Conservation (phyloP, 139 green algal species). For the Raphidocelis subcapitata region DNA sequence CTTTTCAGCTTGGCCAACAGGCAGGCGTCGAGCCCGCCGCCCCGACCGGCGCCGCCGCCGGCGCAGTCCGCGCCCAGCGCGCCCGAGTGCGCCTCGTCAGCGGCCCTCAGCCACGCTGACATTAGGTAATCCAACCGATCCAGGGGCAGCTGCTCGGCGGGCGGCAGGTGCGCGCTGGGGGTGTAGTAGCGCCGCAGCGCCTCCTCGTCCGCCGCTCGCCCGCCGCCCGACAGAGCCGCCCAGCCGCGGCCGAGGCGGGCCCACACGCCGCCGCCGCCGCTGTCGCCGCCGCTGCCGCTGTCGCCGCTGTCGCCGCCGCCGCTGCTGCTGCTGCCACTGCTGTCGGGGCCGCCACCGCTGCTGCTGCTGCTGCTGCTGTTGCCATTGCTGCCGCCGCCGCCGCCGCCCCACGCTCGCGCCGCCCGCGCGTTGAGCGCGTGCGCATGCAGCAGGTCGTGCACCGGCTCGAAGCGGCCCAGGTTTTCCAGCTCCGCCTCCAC, state of each 20-base stretch:
- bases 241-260: slow-evolving; percentile 1
- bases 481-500: slow-evolving; percentile 18
- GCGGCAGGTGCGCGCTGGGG: slow-evolving; percentile 1
- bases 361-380: not conserved
- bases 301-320: not conserved
- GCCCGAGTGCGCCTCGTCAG: too few relatives aligned
- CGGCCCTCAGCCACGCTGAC: slow-evolving; percentile 22
- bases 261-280: slow-evolving; percentile 21
- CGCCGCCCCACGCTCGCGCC: not conserved
- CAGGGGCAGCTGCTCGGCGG: slow-evolving; percentile 6
- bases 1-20: too few relatives aligned
- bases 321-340: not conserved
- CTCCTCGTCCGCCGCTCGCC: too few relatives aligned
- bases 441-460: slow-evolving; percentile 19
- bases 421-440: slow-evolving; percentile 4
- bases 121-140: slow-evolving; percentile 21
- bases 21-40: too few relatives aligned
- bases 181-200: slow-evolving; percentile 21
- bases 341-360: not conserved
- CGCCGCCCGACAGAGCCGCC: too few relatives aligned
- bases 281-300: too few relatives aligned
- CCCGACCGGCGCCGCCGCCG: too few relatives aligned
- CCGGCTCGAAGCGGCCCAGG: slow-evolving; percentile 26
- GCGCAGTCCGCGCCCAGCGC: too few relatives aligned
- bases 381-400: not conserved